Base-by-base conservation (phyloP, 2,329 filamentous ascomycete genomes). In the Verruconis gallopava region DNA sequence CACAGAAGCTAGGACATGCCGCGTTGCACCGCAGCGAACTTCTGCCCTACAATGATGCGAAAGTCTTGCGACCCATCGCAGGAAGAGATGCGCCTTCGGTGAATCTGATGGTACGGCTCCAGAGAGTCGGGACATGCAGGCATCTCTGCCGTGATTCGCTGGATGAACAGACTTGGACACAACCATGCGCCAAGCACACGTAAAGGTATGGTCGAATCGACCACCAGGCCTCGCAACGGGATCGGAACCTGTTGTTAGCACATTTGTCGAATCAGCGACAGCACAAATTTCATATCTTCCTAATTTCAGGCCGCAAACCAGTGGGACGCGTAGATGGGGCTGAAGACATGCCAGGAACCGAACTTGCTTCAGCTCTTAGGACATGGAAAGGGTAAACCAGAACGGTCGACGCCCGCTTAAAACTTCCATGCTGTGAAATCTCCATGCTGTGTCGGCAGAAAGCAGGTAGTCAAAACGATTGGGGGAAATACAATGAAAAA, bases 111-210 rank as follows among this genome's bases (percentile, higher is more conserved):
- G n/a, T n/a, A n/a, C n/a, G 14, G 28, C n/a, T 20, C 17, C 40
- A 37, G 21, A 14, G 33, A 20, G 19, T 33, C 20, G 40, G 40
- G 32, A 15, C 40, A 42, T 42, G 40, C 40, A 37, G n/a, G 9
- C 35, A n/a, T 39, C 41, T 13, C 36, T 35, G n/a, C 15, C 41
- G 30, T 43, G 41, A 43, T 43, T 43, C 35, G 41, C 34, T 43
- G 18, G 19, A 36, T 21, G 28, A 33, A 35, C 41, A 33, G 41
- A 38, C 41, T 19, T 38, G 14, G 37, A 39, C 41, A 21, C 12
- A 13, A 22, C 20, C 35, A 43, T 43, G 41, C 41, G 41, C 41
- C 41, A 43, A 43, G 41, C 18, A 17, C 25, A 42, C 22, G 28
- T 22, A 20, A 17, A 42, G 40, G 33, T 22, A 35, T 33, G 33